phyloP scores from a whole-genome alignment of 352 stramenopile species.

The Albugo candida region DNA sequence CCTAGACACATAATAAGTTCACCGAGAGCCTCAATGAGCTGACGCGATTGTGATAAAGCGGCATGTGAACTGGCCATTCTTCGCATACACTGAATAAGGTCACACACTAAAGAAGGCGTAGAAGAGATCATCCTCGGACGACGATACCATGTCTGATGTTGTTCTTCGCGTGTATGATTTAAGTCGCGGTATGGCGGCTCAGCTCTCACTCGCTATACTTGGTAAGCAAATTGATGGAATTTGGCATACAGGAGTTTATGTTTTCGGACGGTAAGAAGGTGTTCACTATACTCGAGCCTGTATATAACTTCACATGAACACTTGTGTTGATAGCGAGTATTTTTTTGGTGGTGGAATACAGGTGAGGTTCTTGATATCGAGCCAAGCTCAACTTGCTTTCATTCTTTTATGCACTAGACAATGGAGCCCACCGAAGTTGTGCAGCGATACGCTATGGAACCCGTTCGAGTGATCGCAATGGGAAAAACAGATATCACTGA shows the following conservation, averaged over 20 bases:
- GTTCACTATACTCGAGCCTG: not conserved
- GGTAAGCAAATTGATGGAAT: conserved; percentile 89
- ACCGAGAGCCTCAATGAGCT: too few species aligned
- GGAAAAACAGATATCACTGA: conserved; percentile 55
- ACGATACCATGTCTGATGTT: conserved; percentile 16
- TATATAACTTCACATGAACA: not conserved
- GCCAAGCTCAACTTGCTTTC: not conserved
- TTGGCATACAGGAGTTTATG: conserved; percentile 74
- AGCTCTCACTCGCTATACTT: conserved; percentile 76
- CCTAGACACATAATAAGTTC: too few species aligned
- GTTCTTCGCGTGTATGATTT: conserved; percentile 93
- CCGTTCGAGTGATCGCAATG: conserved; percentile 59
- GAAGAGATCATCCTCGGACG: too few species aligned
- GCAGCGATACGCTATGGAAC: conserved; percentile 70
- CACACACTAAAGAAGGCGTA: too few species aligned
- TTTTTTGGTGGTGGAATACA: conserved; percentile 91
- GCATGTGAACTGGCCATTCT: too few species aligned
- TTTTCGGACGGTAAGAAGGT: conserved; percentile 22
- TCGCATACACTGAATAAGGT: too few species aligned
- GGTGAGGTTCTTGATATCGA: conserved; percentile 7
- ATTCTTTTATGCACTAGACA: conserved; percentile 2
- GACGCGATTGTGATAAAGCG: too few species aligned
- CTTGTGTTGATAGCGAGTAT: conserved; percentile 45
- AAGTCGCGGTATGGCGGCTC: conserved; percentile 80
- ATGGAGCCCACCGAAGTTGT: conserved; percentile 39